Base-by-base conservation (phyloP, 179 eudicot genomes). In the Monotropa hypopitys region DNA sequence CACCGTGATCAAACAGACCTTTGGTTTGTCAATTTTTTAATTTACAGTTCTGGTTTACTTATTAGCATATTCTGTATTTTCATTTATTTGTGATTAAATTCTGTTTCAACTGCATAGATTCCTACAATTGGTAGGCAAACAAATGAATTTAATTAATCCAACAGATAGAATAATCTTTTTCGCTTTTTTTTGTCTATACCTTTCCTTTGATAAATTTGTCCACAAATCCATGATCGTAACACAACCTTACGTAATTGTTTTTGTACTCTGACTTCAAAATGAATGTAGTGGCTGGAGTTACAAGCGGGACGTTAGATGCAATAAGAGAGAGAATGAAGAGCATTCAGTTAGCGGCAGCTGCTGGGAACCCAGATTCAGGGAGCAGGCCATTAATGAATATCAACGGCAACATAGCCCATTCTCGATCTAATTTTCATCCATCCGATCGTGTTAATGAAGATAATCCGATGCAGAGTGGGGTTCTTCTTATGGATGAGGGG, bases 321-420 rank as follows among this genome's bases (percentile, higher is more conserved):
- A 95, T 95, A 49, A 89, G 98, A 84, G 99, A 95, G 69, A 83
- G 99, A 76, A 88, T 93, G 98, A 95, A 91, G 87, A 91, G 91
- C 87, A 95, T 95, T 66, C 98, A 93, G 80, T 83, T 89, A 83
- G 96, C 91, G 23, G 87, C 97, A 28, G 80, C 91, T 75, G 86
- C 83, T 72, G 90, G 86, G 53, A 87, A 88, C 65, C 88, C 84
- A 1, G 97, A 94, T 50, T 35, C 90, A 11, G 87, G 87, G 65
- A 85, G 33, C 76, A 86, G 90, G 80, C 88, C 95, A 20, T 77
- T 87, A 65, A 80, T 82, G 83, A 86, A 88, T 62, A 77, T 88
- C 66, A 91, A 91, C 78, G 94, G 92, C 54, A 91, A 84, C 67
- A 50, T 84, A 38, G 67, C 75, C 70, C 89, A 86, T 12, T 76